Evolutionary conservation across 192 early-diverging fungal genomes (phyloP).

Genomic region (Spinellus fusiger): DNA sequence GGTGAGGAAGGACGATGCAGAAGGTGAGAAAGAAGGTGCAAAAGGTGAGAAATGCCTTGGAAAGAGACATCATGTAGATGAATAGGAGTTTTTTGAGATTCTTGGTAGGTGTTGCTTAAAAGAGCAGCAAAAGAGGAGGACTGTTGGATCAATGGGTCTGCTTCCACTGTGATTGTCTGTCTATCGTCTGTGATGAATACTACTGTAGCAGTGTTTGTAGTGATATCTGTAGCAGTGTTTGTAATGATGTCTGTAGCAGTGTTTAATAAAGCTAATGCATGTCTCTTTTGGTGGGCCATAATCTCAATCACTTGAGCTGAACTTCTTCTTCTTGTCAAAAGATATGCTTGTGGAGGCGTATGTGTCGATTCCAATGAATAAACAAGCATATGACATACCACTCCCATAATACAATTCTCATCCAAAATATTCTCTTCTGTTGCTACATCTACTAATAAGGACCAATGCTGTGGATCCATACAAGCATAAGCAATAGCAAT

Average conservation of each 20-base stretch:
- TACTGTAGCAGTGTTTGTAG: background rate
- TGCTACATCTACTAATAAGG: background rate
- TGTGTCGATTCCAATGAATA: background rate
- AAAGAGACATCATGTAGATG: slow-evolving; percentile 1
- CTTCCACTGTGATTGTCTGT: background rate
- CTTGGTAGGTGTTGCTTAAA: background rate
- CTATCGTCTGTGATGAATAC: slow-evolving; percentile 1
- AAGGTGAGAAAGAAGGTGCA: background rate
- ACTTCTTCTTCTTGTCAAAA: background rate
- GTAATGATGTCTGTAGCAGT: background rate
- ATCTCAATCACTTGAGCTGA: slow-evolving; percentile 10
- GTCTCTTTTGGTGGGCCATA: background rate
- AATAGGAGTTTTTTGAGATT: background rate
- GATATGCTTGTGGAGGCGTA: background rate
- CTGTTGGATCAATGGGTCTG: background rate
- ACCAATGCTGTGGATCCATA: background rate
- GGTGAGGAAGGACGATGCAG: background rate
- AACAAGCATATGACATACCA: slow-evolving; percentile 9
- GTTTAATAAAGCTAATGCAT: background rate
- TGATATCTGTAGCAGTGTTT: background rate
- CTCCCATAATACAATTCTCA: background rate
- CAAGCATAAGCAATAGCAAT: slow-evolving; percentile 6
- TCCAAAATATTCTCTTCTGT: background rate
- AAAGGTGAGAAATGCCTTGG: no score
- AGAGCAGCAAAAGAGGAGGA: slow-evolving; percentile 3